These are phyloP conservation scores for Eimeria zaria DNA, from an alignment of 169 alveolate genomes.

Conservation along the genomic window DNA sequence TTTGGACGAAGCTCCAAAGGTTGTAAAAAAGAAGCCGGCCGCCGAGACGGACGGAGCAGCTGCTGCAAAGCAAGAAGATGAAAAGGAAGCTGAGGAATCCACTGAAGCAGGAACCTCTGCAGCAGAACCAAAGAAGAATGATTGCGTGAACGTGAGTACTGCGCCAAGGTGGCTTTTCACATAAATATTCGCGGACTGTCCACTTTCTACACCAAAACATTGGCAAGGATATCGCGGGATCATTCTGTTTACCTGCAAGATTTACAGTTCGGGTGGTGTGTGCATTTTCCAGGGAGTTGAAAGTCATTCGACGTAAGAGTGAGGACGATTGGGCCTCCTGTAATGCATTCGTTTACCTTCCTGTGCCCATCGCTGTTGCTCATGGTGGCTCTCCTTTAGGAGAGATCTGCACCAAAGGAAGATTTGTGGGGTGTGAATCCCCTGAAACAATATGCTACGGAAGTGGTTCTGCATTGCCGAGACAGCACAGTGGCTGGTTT, in stretches of 20 bases:
- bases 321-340: neutral
- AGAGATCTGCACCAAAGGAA: neutral
- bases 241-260: neutral
- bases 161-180: neutral
- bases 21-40: conserved; percentile 58
- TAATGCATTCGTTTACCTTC: neutral
- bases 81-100: neutral
- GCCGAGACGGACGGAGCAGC: conserved; percentile 58
- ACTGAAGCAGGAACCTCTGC: conserved; percentile 9
- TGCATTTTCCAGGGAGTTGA: conserved; percentile 27
- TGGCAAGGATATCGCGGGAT: neutral
- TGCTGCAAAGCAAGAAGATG: conserved; percentile 8
- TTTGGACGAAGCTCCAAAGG: conserved; percentile 70
- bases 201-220: neutral
- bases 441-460: neutral
- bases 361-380: conserved; percentile 9
- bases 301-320: neutral
- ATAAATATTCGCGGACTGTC: neutral
- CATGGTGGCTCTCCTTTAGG: neutral
- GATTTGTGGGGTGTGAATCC: neutral
- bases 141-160: neutral
- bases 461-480: conserved; percentile 24
- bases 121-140: neutral
- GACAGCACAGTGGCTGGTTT: conserved; percentile 8
- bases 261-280: neutral